Conservation (phyloP, 495 filamentous ascomycete genomes). For the Hyaloscypha bicolor region DNA sequence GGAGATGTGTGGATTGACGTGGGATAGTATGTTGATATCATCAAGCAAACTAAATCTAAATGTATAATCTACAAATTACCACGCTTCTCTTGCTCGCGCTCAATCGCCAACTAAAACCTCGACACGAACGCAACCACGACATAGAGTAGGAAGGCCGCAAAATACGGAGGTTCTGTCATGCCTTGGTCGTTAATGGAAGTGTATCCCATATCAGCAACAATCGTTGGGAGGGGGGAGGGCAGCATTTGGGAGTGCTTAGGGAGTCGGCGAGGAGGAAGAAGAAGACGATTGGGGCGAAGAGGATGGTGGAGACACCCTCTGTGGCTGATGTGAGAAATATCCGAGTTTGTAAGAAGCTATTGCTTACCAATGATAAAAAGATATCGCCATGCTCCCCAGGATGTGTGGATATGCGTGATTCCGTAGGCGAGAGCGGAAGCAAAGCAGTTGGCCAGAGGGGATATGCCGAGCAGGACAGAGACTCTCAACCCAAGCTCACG, state of each 20-base stretch:
- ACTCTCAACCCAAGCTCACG: slow-evolving; percentile 76
- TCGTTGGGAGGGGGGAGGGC: slow-evolving; percentile 81
- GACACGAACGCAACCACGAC: slow-evolving; percentile 64
- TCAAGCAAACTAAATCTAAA: neutral
- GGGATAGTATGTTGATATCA: neutral
- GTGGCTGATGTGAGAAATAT: slow-evolving; percentile 13
- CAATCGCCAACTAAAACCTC: slow-evolving; percentile 51
- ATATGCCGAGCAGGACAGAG: slow-evolving; percentile 74
- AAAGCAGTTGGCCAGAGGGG: slow-evolving; percentile 79
- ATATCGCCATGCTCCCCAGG: slow-evolving; percentile 74
- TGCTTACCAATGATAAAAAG: slow-evolving; percentile 75
- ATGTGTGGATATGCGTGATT: slow-evolving; percentile 62
- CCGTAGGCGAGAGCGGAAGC: slow-evolving; percentile 81
- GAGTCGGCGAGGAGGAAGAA: slow-evolving; percentile 73
- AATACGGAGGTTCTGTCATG: slow-evolving; percentile 76
- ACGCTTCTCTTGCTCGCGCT: neutral
- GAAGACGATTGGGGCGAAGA: slow-evolving; percentile 67
- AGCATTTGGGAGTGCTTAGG: slow-evolving; percentile 61
- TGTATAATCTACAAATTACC: neutral
- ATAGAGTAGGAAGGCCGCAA: slow-evolving; percentile 68
- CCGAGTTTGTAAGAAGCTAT: slow-evolving; percentile 60
- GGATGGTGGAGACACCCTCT: slow-evolving; percentile 71
- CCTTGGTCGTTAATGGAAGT: slow-evolving; percentile 68
- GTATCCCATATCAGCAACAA: slow-evolving; percentile 75
- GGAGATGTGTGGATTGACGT: too few relatives aligned